Base-by-base conservation (phyloP, 2,329 filamentous ascomycete species). In the Diaporthe citri region DNA sequence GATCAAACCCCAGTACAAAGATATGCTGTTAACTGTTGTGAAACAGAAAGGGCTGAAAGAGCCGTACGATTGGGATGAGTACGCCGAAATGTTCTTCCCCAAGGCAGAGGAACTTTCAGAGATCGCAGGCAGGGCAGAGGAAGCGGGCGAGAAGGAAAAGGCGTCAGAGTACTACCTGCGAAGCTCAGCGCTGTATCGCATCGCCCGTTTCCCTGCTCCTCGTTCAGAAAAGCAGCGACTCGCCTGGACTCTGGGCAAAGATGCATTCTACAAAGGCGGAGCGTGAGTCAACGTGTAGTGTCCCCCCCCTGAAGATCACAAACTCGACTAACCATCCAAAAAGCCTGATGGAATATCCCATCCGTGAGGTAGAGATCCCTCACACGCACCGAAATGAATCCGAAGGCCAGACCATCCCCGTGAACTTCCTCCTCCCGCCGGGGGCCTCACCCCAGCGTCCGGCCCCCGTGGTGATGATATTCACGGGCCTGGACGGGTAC, bases 151-250 rank as follows among this genome's bases (percentile, higher is more conserved):
- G 73, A 81, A 81, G 13, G 85, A 87, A 46, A 86, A 87, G 62
- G 92, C 93, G 0, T 90, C 88, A 4, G 88, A 89, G 52, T 86
- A 93, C 36, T 94, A 92, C 28, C 59, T 76, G 34, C 90, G 93
- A 31, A 92, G 92, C 7, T 93, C 93, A 31, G 91, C 92, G 36
- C 87, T 95, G n/a, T 92, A 94, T 82, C 89, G 93, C 71, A 95
- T 95, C 78, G 88, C 92, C 0, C 88, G 93, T 22, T 95, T 95
- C 80, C 93, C 93, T 4, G 88, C 89, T 78, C 85, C 89, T 77
- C 86, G 79, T 77, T 84, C 85, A 57, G 80, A 82, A 1, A 80
- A 83, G 64, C 92, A 95, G 82, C 88, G 90, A 77, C 81, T 87
- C 39, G 93, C 92, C 1, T 95, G 93, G 64, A 55, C 48, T 28